A percentile compares a stretch with the other conserved stretches of the same genome.
These are phyloP conservation scores for Epichloe aotearoae DNA, from an alignment of 2,329 filamentous ascomycete genomes.

Conservation along the genomic window DNA sequence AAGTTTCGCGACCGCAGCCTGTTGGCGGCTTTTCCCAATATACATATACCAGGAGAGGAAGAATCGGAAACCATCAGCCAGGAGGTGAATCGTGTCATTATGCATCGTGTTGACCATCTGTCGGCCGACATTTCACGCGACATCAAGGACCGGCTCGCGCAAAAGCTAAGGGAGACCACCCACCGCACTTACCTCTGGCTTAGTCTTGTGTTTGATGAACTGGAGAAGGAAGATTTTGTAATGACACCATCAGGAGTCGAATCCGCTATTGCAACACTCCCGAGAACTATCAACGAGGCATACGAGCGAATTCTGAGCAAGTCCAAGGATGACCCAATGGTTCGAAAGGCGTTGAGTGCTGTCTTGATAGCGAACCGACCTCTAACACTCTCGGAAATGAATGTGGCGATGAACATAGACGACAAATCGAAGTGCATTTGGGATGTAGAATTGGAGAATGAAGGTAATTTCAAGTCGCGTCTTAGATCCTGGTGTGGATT, in stretches of 20 bases:
- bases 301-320: neutral
- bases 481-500: slow-evolving; percentile 3
- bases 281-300: neutral
- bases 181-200: slow-evolving; percentile 27
- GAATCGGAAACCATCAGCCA: no score
- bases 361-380: neutral
- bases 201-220: slow-evolving; percentile 13
- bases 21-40: no score
- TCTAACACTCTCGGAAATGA: neutral
- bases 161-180: slow-evolving; percentile 7
- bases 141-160: neutral
- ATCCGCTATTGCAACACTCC: slow-evolving; percentile 8
- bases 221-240: no score
- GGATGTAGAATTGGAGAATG: no score
- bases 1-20: no score
- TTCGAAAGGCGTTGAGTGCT: neutral
- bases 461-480: no score
- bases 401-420: no score
- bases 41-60: no score
- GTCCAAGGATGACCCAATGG: neutral
- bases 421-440: no score
- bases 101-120: slow-evolving; percentile 5
- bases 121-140: neutral
- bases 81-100: no score
- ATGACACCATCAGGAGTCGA: no score